A percentile compares a stretch with the other conserved stretches of the same genome.
These are phyloP conservation scores for Diaporthe longicolla DNA, from an alignment of 2,329 filamentous ascomycete genomes.

Conservation along the genomic window DNA sequence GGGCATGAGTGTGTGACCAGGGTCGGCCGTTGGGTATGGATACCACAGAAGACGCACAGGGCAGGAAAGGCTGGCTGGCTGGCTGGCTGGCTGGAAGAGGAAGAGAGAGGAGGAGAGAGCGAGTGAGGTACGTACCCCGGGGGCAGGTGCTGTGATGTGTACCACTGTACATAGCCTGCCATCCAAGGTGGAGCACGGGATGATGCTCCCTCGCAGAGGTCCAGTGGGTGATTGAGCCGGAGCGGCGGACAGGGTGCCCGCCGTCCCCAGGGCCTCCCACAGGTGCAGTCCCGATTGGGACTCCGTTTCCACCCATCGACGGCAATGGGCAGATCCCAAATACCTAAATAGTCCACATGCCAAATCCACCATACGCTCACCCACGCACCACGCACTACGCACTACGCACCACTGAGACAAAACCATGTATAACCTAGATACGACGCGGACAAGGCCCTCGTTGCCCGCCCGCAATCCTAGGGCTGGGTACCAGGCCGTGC, in stretches of 20 bases:
- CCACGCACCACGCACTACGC: background rate
- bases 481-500: no score
- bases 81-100: background rate
- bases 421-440: background rate
- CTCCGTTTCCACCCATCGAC: conserved; percentile 21
- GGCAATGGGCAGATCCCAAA: conserved; percentile 1
- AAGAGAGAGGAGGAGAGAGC: background rate
- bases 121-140: conserved; percentile 29
- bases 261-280: conserved; percentile 18
- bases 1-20: conserved; percentile 38
- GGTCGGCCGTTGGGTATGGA: conserved; percentile 41
- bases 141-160: background rate
- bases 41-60: conserved; percentile 3
- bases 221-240: conserved; percentile 36
- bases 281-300: conserved; percentile 36
- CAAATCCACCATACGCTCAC: background rate
- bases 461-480: background rate
- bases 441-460: background rate
- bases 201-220: conserved; percentile 24
- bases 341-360: background rate
- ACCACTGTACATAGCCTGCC: background rate
- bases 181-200: conserved; percentile 29
- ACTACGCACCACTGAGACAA: background rate
- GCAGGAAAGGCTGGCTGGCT: background rate
- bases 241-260: conserved; percentile 33